Base-by-base conservation (phyloP, 2,329 filamentous ascomycete genomes). In the Cadophora gregata region DNA sequence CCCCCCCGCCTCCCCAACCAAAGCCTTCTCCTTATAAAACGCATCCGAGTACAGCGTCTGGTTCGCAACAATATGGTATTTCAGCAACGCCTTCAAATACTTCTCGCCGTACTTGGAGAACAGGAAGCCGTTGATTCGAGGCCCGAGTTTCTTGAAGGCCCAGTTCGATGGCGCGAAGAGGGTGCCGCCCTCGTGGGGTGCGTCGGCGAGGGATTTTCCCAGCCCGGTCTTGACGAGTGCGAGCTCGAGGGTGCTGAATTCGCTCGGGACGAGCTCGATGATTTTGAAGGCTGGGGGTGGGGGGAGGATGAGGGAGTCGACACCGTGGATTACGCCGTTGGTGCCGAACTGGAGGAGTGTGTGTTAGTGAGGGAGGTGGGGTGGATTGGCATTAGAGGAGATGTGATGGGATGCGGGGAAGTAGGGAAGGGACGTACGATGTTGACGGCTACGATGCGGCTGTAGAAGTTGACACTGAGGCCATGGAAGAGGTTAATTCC, bases 31-130 rank as follows among this genome's bases (percentile, higher is more conserved):
- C 59, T 84, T 84, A 80, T 93, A 96, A 76, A 90, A 92, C 5
- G 89, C 90, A 75, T 97, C 94, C 6, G 90, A 92, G 82, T 97
- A 97, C 0, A 97, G 80, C 0, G 91, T 94, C 67, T 88, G 84
- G 74, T 92, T 87, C 50, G 88, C 84, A 1, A 90, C 90, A 59
- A 94, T 84, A 74, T 95, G 91, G 76, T 96, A 96, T 80, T 92
- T 83, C 19, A 96, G 82, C 55, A 97, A 81, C 0, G 92, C 92
- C 71, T 86, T 88, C 21, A 97, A 85, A 76, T 93, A 97, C 77
- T 89, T 89, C 70, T 85, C 82, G 1, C 94, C 94, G 62, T 84
- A 85, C 66, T 90, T 92, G 78, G 85, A 86, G 84, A 97, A 97
- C 4, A 97, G 83, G 84, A 97, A 97, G 25, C 89, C 91, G 75